Base-by-base conservation (phyloP, 2,329 filamentous ascomycete genomes). In the Pseudonectria foliicola region DNA sequence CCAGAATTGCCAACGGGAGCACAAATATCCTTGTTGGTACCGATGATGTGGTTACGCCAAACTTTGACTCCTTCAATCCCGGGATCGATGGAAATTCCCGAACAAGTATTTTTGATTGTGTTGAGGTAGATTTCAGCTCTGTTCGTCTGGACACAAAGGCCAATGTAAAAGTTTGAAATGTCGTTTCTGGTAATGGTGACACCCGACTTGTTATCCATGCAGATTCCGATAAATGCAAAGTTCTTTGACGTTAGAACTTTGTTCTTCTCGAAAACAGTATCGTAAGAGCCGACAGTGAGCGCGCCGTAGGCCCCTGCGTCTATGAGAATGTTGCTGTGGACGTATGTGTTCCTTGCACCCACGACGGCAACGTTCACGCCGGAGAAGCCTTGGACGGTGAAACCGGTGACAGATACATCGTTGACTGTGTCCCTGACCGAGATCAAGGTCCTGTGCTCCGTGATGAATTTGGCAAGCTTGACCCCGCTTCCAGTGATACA, bases 341-440 rank as follows among this genome's bases (percentile, higher is more conserved):
- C 32, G 7, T 43, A 35, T 16, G 52, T 44, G 27, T 60, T 52
- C 27, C 50, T 37, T 8, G 50, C 57, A 3, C 58, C 61, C 1
- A 62, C 27, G 7, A 62, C 42, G n/a, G 55, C 58, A 15, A 63
- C 57, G 34, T 59, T 62, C 33, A 61, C 41, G 10, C 57, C 61
- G 0, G 44, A 44, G 36, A 62, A 63, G 4, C 47, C 49, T 11
- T 36, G 26, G 13, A 63, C 51, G 1, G 43, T 35, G 36, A 64
- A 62, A 4, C 60, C 61, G 10, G 44, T 50, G 14, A 63, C 48
- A 2, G 44, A 45, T 0, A 61, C 59, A 6, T 52, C 50, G 24
- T 56, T 47, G 26, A 63, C 54, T 1, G 13, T 32, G 6, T 18
- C 39, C 7, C 39, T 37, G 3, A 58, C 58, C 1, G 50, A 52